Evolutionary conservation across 139 green algal species (phyloP).

Genomic region (Bryopsis sp.): DNA sequence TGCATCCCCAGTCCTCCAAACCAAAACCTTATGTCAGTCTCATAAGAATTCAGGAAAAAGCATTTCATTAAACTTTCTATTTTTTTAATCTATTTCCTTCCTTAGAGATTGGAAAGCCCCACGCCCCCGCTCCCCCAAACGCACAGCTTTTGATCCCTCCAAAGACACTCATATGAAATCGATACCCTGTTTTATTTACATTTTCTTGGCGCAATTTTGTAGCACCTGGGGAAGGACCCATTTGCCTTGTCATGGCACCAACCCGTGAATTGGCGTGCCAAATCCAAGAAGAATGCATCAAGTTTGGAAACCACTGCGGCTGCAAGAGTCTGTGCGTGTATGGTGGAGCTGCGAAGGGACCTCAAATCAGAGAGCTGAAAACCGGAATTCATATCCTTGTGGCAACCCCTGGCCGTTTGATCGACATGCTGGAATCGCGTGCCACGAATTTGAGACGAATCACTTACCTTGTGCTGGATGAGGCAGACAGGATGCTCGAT

Average conservation of each 20-base stretch:
- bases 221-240: slow-evolving; percentile 60
- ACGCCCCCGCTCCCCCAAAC: too few relatives aligned
- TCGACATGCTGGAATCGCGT: slow-evolving; percentile 78
- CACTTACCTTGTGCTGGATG: slow-evolving; percentile 83
- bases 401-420: slow-evolving; percentile 83
- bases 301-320: slow-evolving; percentile 76
- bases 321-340: slow-evolving; percentile 75
- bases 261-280: slow-evolving; percentile 90
- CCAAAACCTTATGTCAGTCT: neutral
- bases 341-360: slow-evolving; percentile 77
- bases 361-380: slow-evolving; percentile 72
- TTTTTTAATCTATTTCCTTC: too few relatives aligned
- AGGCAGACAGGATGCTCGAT: slow-evolving; percentile 93
- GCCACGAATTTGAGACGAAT: slow-evolving; percentile 64
- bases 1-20: neutral
- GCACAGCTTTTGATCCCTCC: too few relatives aligned
- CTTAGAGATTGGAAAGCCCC: too few relatives aligned
- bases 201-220: too few relatives aligned
- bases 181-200: too few relatives aligned
- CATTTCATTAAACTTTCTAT: too few relatives aligned
- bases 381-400: slow-evolving; percentile 75
- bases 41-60: too few relatives aligned
- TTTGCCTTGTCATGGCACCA: slow-evolving; percentile 75
- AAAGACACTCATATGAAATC: too few relatives aligned
- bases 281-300: slow-evolving; percentile 85